Evolutionary conservation across 768 basidiomycete species (phyloP).

Genomic region (Leccinum fibrillosum): DNA sequence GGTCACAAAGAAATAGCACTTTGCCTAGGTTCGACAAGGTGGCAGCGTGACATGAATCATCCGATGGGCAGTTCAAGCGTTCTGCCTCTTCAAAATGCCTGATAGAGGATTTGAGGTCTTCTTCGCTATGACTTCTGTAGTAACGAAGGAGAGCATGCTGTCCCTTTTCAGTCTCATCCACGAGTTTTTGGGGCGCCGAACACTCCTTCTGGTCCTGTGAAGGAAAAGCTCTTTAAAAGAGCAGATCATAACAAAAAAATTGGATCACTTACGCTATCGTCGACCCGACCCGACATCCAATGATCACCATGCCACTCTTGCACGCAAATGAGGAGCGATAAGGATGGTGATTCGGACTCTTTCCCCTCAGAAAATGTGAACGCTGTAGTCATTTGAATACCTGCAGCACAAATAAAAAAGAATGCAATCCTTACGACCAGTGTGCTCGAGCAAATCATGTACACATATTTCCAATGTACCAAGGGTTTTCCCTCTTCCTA

Average conservation of each 20-base stretch:
- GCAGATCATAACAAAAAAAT: background rate
- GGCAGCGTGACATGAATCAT: conserved; percentile 1
- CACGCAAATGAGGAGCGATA: conserved; percentile 1
- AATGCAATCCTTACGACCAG: background rate
- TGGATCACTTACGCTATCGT: background rate
- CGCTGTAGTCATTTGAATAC: background rate
- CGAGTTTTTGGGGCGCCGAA: background rate
- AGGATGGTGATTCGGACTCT: background rate
- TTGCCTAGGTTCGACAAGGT: conserved; percentile 15
- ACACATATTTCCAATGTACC: background rate
- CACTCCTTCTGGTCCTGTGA: background rate
- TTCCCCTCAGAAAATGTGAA: background rate
- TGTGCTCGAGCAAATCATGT: background rate
- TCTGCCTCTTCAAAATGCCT: conserved; percentile 1
- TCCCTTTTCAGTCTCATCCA: background rate
- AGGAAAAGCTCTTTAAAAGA: background rate
- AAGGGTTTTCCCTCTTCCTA: background rate
- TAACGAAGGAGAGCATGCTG: background rate
- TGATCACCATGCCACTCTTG: background rate
- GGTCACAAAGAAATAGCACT: conserved; percentile 3
- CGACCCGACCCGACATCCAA: background rate
- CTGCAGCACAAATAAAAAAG: too few species aligned
- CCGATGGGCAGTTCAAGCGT: background rate
- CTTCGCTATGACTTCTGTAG: background rate
- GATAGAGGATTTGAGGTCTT: background rate